Percentiles rank a stretch among this genome's conserved stretches.
Conservation (phyloP, 2,329 filamentous ascomycete species). For the Mycogone perniciosa region DNA sequence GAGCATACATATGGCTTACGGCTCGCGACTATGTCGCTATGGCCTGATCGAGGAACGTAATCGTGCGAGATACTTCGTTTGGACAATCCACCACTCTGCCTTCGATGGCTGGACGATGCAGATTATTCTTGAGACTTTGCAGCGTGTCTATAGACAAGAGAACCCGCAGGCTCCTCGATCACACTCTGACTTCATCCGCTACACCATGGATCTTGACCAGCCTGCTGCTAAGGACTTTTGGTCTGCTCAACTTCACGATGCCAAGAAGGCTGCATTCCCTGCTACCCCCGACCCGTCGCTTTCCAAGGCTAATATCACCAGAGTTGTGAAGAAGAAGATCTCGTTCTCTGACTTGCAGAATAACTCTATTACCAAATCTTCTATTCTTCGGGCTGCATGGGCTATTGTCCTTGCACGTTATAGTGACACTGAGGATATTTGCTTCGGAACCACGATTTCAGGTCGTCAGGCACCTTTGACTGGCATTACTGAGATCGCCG, state of each 20-base stretch:
- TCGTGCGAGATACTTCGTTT: neutral
- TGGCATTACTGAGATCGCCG: constrained; percentile 1
- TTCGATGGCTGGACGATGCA: constrained; percentile 1
- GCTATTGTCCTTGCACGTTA: constrained; percentile 2
- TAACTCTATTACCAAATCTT: constrained; percentile 1
- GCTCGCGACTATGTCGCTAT: constrained; percentile 1
- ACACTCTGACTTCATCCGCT: constrained; percentile 1
- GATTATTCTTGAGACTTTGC: neutral
- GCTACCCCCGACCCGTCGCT: neutral
- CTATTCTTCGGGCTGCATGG: constrained; percentile 6
- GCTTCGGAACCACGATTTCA: constrained; percentile 8
- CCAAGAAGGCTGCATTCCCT: constrained; percentile 1
- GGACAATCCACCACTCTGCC: constrained; percentile 2
- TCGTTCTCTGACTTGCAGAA: constrained; percentile 4
- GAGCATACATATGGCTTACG: constrained; percentile 2
- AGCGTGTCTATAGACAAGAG: neutral
- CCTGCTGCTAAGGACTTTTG: constrained; percentile 10
- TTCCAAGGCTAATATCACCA: neutral
- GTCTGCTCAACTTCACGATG: constrained; percentile 12
- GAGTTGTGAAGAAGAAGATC: constrained; percentile 12
- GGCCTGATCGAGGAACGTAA: neutral
- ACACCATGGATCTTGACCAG: constrained; percentile 1
- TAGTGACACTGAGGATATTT: constrained; percentile 1
- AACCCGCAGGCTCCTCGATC: neutral
- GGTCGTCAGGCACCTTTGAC: constrained; percentile 7